Evolutionary conservation across 352 stramenopile genomes (phyloP).

Genomic region (Globisporangium emineosum): DNA sequence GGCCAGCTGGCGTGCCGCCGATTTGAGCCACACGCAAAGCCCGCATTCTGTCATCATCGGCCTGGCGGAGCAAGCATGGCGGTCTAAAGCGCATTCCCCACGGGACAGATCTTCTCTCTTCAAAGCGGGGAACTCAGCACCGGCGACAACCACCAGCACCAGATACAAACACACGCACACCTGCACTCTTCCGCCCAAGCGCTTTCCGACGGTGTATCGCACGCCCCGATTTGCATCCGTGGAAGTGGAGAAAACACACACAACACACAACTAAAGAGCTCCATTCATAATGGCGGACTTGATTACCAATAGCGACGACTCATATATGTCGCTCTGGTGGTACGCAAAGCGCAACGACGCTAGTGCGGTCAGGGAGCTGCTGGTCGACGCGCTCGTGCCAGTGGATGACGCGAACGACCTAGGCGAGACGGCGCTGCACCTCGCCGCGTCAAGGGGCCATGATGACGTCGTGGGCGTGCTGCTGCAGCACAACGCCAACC

Average conservation of each 20-base stretch:
- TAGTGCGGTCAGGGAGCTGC: slow-evolving; percentile 10
- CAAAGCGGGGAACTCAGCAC: slow-evolving; percentile 6
- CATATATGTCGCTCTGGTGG: slow-evolving; percentile 5
- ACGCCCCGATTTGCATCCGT: slow-evolving; percentile 2
- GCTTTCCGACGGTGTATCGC: slow-evolving; percentile 4
- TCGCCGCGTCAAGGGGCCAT: slow-evolving; percentile 54
- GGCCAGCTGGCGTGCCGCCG: neutral
- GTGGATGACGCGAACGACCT: slow-evolving; percentile 66
- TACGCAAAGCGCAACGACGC: slow-evolving; percentile 5
- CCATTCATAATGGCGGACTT: slow-evolving; percentile 1
- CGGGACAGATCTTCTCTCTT: slow-evolving; percentile 10
- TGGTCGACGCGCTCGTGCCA: slow-evolving; percentile 27
- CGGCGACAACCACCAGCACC: neutral
- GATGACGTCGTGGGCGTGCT: slow-evolving; percentile 55
- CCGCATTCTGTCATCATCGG: slow-evolving; percentile 5
- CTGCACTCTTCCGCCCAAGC: neutral
- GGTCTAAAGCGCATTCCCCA: slow-evolving; percentile 2
- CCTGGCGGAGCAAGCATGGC: slow-evolving; percentile 1
- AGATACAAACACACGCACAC: neutral
- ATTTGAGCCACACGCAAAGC: neutral
- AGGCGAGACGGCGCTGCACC: slow-evolving; percentile 72
- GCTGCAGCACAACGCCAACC: slow-evolving; percentile 45
- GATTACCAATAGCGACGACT: neutral
- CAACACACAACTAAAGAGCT: neutral
- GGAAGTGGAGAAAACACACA: slow-evolving; percentile 8